Conservation (phyloP, 805 yeast species). For the Wickerhamiella vanderwaltii region DNA sequence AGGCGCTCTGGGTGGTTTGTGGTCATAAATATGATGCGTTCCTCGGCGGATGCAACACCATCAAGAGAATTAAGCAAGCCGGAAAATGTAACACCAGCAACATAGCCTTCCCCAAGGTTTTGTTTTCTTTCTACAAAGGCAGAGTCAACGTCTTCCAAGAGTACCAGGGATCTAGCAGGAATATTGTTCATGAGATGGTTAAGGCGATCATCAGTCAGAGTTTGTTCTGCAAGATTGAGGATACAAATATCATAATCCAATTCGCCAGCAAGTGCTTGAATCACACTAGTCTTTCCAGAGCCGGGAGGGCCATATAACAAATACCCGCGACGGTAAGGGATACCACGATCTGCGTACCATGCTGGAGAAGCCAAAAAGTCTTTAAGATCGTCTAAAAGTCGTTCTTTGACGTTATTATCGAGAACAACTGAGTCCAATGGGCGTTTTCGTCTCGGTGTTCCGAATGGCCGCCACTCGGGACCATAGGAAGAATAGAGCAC, state of each 20-base stretch:
- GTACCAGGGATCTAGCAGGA: constrained; percentile 73
- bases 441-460: constrained; percentile 84
- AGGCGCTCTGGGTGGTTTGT: constrained; percentile 92
- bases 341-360: constrained; percentile 96
- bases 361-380: constrained; percentile 70
- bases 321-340: constrained; percentile 93
- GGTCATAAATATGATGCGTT: constrained; percentile 93
- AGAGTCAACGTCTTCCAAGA: constrained; percentile 90
- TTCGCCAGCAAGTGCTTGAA: constrained; percentile 94
- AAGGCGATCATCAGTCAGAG: constrained; percentile 85
- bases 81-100: constrained; percentile 87
- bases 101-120: constrained; percentile 60
- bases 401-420: constrained; percentile 60
- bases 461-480: constrained; percentile 97
- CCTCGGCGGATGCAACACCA: constrained; percentile 97
- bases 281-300: constrained; percentile 88
- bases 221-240: constrained; percentile 77
- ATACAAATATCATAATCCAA: constrained; percentile 92
- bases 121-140: constrained; percentile 74
- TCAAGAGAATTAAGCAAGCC: constrained; percentile 89
- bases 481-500: constrained; percentile 93
- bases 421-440: constrained; percentile 73
- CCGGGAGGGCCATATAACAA: constrained; percentile 96
- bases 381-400: constrained; percentile 54
- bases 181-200: constrained; percentile 94